Evolutionary conservation across 2,329 filamentous ascomycete species (phyloP), one percentile per base, ranked within the genome.

Genomic region (Botrytis fragariae): DNA sequence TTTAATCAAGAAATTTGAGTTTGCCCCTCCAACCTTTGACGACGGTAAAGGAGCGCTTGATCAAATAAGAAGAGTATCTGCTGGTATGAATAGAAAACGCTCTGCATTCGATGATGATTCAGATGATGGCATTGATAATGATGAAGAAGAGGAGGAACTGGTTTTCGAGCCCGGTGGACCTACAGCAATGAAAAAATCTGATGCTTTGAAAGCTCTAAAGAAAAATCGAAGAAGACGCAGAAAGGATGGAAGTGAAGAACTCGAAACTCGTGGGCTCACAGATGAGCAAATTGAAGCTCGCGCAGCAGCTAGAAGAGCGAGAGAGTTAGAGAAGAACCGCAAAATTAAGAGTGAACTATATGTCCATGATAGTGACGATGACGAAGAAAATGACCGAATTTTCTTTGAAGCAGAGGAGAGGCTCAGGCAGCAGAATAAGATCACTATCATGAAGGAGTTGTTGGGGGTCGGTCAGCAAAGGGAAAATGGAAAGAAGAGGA

Each of bases 331-430:
- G 79, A 94, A 94, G 82, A 87, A 90, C 67, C 85, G 86, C 45
- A 92, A 92, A 80, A 92, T 96, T 83, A 98, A 98, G 85, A 97
- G 93, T 78, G 90, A 91, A 37, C 83, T 95, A 57, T 95, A 90
- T 78, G 92, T 99, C 69, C 89, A 92, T 73, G 90, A 91, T 54
- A 94, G 92, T 77, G 96, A 98, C 80, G 94, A 97, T 77, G 94
- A 97, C 79, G 90, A 88, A 48, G 93, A 94, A 64, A 88, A 89
- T 73, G 89, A 93, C 82, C 85, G 81, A 35, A 89, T 88, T 32
- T 98, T 98, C 83, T 98, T 95, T 82, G 90, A 87, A 3, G 86
- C 88, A 25, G 95, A 98, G 82, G 90, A 91, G 81, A 84, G 87
- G 76, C 85, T 91, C 74, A 86, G 92, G 67, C 86, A 89, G 76